Percentiles rank a stretch among this genome's conserved stretches.
Evolutionary conservation across 345 rosid species (phyloP).

Genomic region (Cochlearia excelsa): DNA sequence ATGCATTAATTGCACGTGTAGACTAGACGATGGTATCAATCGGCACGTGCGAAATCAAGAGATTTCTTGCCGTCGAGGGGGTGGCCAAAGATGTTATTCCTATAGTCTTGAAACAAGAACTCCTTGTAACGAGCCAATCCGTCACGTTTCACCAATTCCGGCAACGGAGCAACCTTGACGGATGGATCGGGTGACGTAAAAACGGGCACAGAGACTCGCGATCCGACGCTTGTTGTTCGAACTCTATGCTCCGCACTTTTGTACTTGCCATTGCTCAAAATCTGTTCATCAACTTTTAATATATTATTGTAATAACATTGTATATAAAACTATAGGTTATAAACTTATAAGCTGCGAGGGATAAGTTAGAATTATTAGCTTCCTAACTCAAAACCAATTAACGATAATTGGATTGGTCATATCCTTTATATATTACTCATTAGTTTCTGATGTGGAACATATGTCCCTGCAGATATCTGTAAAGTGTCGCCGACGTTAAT

Average conservation of each 20-base stretch:
- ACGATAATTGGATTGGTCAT: no score
- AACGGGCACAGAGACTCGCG: constrained; percentile 60
- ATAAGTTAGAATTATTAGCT: no score
- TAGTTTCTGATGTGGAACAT: no score
- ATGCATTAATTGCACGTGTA: neutral
- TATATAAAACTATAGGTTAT: no score
- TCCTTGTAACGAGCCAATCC: constrained; percentile 48
- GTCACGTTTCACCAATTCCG: constrained; percentile 42
- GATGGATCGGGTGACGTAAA: constrained; percentile 44
- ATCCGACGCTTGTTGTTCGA: constrained; percentile 39
- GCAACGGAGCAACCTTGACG: constrained; percentile 45
- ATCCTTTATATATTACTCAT: no score
- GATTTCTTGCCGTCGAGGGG: constrained; percentile 56
- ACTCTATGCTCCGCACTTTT: constrained; percentile 62
- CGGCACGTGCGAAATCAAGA: constrained; percentile 41
- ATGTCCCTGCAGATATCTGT: constrained; percentile 24
- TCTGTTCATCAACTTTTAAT: constrained; percentile 26
- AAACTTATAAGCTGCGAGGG: no score
- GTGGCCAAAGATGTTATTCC: constrained; percentile 50
- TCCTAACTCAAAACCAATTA: no score
- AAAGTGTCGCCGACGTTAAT: constrained; percentile 47
- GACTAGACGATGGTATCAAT: constrained; percentile 12
- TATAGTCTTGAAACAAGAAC: constrained; percentile 45
- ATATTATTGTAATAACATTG: neutral
- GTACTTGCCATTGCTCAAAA: constrained; percentile 57